Conservation (phyloP, 352 stramenopile genomes). For the Pythium diclinum region DNA sequence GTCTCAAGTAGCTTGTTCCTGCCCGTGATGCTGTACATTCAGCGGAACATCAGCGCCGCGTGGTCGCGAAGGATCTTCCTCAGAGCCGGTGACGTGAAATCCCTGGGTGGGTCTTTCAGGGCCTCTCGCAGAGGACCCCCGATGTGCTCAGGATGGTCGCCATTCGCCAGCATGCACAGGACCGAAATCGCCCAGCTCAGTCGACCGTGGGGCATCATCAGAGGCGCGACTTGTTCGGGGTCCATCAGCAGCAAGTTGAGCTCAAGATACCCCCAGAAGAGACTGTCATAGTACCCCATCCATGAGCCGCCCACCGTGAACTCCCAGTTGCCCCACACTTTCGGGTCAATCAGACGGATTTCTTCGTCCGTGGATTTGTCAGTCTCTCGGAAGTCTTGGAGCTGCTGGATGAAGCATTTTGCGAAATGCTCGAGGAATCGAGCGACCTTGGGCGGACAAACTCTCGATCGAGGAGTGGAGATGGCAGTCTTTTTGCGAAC, state of each 20-base stretch:
- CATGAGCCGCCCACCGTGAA: neutral
- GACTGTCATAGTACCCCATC: neutral
- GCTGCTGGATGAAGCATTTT: neutral
- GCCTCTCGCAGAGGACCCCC: neutral
- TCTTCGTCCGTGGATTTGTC: neutral
- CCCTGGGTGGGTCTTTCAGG: neutral
- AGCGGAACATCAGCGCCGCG: neutral
- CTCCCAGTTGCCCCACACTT: neutral
- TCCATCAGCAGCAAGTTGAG: neutral
- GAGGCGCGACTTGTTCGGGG: neutral
- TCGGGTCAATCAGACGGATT: neutral
- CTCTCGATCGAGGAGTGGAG: neutral
- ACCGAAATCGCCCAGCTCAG: neutral
- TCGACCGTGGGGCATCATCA: neutral
- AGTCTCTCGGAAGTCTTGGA: neutral
- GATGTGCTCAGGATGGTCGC: neutral
- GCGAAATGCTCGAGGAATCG: neutral
- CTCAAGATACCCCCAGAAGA: neutral
- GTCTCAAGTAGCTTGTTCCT: neutral
- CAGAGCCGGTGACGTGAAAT: neutral
- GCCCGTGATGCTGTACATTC: neutral
- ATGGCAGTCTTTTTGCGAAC: neutral
- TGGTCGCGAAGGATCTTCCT: neutral
- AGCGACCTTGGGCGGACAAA: neutral
- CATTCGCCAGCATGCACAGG: neutral